phyloP scores from a whole-genome alignment of 2,329 filamentous ascomycete genomes.

The Fusarium citri region DNA sequence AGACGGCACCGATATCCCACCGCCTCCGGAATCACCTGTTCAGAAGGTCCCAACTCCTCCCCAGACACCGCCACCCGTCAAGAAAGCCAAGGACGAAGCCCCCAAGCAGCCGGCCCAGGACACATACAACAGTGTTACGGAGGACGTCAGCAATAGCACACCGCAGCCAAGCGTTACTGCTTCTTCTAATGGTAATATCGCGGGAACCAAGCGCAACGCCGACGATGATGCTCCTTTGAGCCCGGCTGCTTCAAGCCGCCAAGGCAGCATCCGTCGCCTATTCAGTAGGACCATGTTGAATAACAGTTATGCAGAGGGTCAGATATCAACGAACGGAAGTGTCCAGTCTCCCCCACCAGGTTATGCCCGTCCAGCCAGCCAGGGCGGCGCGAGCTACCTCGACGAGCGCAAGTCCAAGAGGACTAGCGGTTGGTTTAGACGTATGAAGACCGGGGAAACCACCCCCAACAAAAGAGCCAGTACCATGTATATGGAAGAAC shows the following conservation, averaged over 20 bases:
- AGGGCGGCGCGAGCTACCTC: slow-evolving; percentile 59
- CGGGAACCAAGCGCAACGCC: slow-evolving; percentile 62
- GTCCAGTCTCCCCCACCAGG: slow-evolving; percentile 43
- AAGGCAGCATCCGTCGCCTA: slow-evolving; percentile 67
- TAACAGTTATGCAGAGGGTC: slow-evolving; percentile 63
- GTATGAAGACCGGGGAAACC: slow-evolving; percentile 58
- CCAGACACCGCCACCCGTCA: slow-evolving; percentile 48
- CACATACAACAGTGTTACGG: slow-evolving; percentile 29
- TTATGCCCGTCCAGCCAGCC: slow-evolving; percentile 61
- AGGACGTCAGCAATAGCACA: slow-evolving; percentile 35
- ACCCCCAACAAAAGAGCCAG: slow-evolving; percentile 55
- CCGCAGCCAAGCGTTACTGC: slow-evolving; percentile 42
- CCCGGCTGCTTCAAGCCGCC: slow-evolving; percentile 63
- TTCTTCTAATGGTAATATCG: slow-evolving; percentile 56
- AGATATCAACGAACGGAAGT: slow-evolving; percentile 55
- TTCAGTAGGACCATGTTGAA: slow-evolving; percentile 68
- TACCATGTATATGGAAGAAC: slow-evolving; percentile 55
- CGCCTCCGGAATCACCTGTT: slow-evolving; percentile 66
- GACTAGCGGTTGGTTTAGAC: slow-evolving; percentile 69
- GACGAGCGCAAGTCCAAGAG: slow-evolving; percentile 67
- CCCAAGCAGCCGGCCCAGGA: slow-evolving; percentile 25
- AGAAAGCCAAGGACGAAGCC: slow-evolving; percentile 39
- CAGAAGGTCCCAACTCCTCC: slow-evolving; percentile 61
- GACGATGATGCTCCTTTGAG: slow-evolving; percentile 65
- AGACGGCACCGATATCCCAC: slow-evolving; percentile 70